Base-by-base conservation (phyloP, 306 rosid genomes). In the Astragalus glycyphyllos region DNA sequence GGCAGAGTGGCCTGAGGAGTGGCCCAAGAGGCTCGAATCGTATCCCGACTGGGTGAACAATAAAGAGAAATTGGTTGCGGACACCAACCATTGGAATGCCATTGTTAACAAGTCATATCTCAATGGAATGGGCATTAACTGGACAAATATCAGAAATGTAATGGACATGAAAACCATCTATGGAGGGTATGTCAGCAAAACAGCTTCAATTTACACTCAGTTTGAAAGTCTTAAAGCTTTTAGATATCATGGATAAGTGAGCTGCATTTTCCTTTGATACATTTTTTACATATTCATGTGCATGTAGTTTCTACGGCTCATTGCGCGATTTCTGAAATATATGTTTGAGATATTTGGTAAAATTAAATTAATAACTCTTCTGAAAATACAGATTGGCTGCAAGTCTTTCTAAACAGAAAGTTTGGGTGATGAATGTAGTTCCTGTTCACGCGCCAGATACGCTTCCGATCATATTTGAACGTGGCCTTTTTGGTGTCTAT, bases 1-100 rank as follows among this genome's bases (percentile, higher is more conserved):
- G 57, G 84, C 97, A 15, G 99, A 94, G 87, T 89, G 99, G 97
- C 99, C 99, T 2, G 98, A 90, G 81, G 92, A 94, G 77, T 94
- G 98, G 98, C 98, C 98, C 15, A 89, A 84, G 82, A 89, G 99
- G 79, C 95, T 94, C 1, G 88, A 87, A 77, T 60, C 84, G 26
- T 87, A 83, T 71, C 92, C 97, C 2, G 99, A 94, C 60, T 94
- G 99, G 99, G 65, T 88, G 72, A 82, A 65, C 46, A 81, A 84
- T 72, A 91, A 82, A 83, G 97, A 87, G 44, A 87, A 84, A 72
- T 29, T 94, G 83, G 71, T 72, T 26, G 95, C 90, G 0, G 99
- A 94, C 78, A 87, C 95, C 41, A 73, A 79, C 73, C 99, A 91
- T 78, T 94, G 97, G 99, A 83, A 85, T 56, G 80, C 92, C 7